Conservation (phyloP, 306 rosid genomes). For the Rosa multiflora region DNA sequence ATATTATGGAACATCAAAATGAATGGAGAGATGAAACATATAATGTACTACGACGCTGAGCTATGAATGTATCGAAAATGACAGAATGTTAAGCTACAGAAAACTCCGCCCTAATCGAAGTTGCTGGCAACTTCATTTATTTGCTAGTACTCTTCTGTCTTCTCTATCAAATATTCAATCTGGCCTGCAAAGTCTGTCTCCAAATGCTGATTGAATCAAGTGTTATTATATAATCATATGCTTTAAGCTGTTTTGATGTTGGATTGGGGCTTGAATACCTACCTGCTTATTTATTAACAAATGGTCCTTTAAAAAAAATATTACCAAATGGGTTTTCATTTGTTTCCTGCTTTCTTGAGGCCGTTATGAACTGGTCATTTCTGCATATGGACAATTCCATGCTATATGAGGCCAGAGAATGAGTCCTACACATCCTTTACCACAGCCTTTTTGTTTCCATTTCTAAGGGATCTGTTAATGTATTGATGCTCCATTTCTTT, state of each 20-base stretch:
- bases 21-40: neutral
- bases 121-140: conserved; percentile 16
- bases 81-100: neutral
- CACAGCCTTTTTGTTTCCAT: too few relatives aligned
- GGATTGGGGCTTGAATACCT: neutral
- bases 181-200: conserved; percentile 1
- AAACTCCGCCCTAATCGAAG: conserved; percentile 14
- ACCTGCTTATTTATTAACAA: neutral
- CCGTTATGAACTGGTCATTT: neutral
- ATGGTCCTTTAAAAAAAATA: too few relatives aligned
- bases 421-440: too few relatives aligned
- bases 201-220: neutral
- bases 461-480: too few relatives aligned
- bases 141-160: neutral
- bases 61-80: neutral
- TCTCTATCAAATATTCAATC: neutral
- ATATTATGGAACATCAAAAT: neutral
- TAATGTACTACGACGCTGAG: neutral
- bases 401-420: neutral
- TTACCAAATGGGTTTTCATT: neutral
- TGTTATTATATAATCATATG: neutral
- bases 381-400: neutral
- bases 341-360: neutral
- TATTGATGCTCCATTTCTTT: too few relatives aligned
- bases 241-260: neutral